A percentile compares a stretch with the other conserved stretches of the same genome.
phyloP scores from a whole-genome alignment of 2,329 filamentous ascomycete species.

The Peltaster fructicola region DNA sequence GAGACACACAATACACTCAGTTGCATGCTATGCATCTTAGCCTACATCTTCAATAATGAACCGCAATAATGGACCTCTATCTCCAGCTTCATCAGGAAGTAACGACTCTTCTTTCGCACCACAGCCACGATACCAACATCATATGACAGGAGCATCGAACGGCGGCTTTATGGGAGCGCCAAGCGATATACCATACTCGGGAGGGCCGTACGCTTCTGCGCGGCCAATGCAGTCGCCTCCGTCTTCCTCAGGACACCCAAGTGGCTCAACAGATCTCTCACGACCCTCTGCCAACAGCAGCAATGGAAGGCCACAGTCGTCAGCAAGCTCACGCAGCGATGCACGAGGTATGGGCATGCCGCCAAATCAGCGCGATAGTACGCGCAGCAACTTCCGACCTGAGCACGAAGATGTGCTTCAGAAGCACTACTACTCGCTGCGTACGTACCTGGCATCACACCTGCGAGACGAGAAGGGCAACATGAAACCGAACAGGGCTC shows the following conservation, averaged over 20 bases:
- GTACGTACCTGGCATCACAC: constrained; percentile 52
- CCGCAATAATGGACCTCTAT: constrained; percentile 28
- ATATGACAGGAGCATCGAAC: constrained; percentile 4
- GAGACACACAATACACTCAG: no score
- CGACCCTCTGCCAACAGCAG: constrained; percentile 36
- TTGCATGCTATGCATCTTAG: no score
- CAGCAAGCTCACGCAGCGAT: constrained; percentile 77
- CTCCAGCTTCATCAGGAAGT: constrained; percentile 63
- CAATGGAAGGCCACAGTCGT: constrained; percentile 47
- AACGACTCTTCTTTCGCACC: constrained; percentile 41
- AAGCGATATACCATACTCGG: constrained; percentile 11
- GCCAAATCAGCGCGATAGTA: constrained; percentile 27
- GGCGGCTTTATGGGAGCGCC: constrained; percentile 7
- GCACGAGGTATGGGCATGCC: constrained; percentile 32
- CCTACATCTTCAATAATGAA: constrained; percentile 2
- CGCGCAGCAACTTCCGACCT: constrained; percentile 30
- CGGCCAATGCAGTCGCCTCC: constrained; percentile 13
- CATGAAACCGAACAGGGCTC: constrained; percentile 67
- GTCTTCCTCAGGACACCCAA: constrained; percentile 20
- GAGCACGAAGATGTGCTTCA: constrained; percentile 48
- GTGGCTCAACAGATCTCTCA: constrained; percentile 20
- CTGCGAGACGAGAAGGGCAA: constrained; percentile 59
- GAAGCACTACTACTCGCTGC: constrained; percentile 69
- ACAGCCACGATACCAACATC: constrained; percentile 10
- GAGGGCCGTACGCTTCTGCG: constrained; percentile 15